Base-by-base conservation (phyloP, 768 basidiomycete genomes). In the Mycena filopes region DNA sequence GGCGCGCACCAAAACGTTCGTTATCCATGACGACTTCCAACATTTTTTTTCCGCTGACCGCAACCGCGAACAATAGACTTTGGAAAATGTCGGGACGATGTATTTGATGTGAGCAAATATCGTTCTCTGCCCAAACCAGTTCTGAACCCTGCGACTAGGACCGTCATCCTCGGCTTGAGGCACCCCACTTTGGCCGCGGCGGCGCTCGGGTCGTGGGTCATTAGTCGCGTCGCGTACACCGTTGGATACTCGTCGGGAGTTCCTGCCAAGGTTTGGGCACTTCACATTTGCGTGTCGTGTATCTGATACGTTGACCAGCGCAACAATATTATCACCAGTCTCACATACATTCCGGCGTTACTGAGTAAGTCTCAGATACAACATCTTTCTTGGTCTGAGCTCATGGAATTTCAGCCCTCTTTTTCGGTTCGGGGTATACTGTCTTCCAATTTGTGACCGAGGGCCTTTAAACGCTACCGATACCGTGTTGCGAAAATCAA, bases 161-260 rank as follows among this genome's bases (percentile, higher is more conserved):
- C 85, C 3, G 33, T 81, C 23, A 70, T 86, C 15, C 71, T 78
- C 20, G 80, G 80, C 10, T 53, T 85, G 23, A 78, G 75, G 47
- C 77, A 77, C 64, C 86, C 86, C 3, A 67, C 72, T 12, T 54
- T 74, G 29, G 83, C 86, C 20, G 82, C 84, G 20, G 67, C 76
- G 10, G 66, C 77, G 31, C 81, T 84, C 38, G 82, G 72, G n/a
- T 21, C 69, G 10, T 86, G 82, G 76, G 69, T 78, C 26, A 4
- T 79, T 7, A 63, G 71, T 16, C 84, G 86, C 23, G 31, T 86
- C 20, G 16, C 81, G 23, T 87, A 86, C 65, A 85, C 85, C 28
- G 42, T 78, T 7, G 82, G 83, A 31, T 87, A 87, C 68, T 70
- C 76, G 28, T 75, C 78, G 0, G 86, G 86, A 13, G 71, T 76